These are phyloP conservation scores for Piper betle DNA, from an alignment of 164 flowering plant species.

Conservation along the genomic window DNA sequence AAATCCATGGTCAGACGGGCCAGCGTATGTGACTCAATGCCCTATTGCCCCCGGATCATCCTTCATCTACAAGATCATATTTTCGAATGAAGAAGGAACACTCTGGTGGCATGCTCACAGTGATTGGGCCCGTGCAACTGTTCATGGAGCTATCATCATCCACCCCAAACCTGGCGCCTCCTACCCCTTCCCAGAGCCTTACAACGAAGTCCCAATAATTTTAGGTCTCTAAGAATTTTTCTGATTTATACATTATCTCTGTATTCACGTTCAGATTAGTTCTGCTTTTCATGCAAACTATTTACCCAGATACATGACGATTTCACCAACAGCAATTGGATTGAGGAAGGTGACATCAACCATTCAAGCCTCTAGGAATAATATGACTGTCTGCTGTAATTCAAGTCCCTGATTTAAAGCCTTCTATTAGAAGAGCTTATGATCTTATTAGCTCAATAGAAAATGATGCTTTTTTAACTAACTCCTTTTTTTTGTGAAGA, in stretches of 20 bases:
- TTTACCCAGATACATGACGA: too few species aligned
- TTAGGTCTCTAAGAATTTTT: slow-evolving; percentile 1
- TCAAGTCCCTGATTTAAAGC: background rate
- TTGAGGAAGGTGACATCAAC: too few species aligned
- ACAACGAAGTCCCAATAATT: slow-evolving; percentile 13
- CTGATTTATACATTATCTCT: background rate
- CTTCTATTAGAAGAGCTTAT: background rate
- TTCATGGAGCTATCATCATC: slow-evolving; percentile 1
- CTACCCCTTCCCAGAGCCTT: slow-evolving; percentile 15
- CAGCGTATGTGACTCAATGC: slow-evolving; percentile 38
- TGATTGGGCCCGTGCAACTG: slow-evolving; percentile 27
- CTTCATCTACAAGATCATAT: slow-evolving; percentile 18
- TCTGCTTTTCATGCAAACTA: too few species aligned
- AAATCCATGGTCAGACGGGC: slow-evolving; percentile 49
- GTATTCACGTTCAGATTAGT: background rate
- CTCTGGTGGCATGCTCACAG: slow-evolving; percentile 61
- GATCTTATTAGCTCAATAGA: background rate
- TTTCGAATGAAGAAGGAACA: slow-evolving; percentile 27
- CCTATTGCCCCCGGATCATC: slow-evolving; percentile 30
- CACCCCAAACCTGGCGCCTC: slow-evolving; percentile 4
- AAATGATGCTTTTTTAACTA: background rate
- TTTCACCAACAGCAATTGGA: too few species aligned
- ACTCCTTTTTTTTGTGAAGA: background rate
- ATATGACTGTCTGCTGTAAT: background rate
- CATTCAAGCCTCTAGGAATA: too few species aligned